phyloP scores from a whole-genome alignment of 2,329 filamentous ascomycete genomes.

The Dryadomyces quercivorus region DNA sequence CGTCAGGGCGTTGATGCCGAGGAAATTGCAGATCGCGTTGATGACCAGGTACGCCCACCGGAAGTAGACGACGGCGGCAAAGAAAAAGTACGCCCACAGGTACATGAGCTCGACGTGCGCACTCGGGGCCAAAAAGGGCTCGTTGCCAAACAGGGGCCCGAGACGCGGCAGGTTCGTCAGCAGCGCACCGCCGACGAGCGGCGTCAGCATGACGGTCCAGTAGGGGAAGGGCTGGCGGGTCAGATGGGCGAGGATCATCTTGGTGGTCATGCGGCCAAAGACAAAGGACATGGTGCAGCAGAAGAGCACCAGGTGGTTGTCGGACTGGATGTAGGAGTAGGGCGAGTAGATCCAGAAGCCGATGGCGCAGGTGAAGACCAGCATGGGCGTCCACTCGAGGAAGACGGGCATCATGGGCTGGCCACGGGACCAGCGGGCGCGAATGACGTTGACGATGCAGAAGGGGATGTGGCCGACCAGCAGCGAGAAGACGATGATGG shows the following conservation, averaged over 20 bases:
- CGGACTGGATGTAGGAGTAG: constrained; percentile 64
- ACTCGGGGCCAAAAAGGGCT: constrained; percentile 40
- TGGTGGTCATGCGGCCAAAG: constrained; percentile 95
- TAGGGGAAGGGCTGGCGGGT: constrained; percentile 90
- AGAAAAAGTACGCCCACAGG: constrained; percentile 71
- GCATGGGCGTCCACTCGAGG: constrained; percentile 87
- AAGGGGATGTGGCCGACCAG: constrained; percentile 70
- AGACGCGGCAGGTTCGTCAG: constrained; percentile 72
- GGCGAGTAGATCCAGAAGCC: constrained; percentile 83
- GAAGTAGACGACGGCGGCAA: constrained; percentile 77
- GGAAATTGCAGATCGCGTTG: constrained; percentile 77
- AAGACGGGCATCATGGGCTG: constrained; percentile 74
- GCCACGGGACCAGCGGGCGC: constrained; percentile 58
- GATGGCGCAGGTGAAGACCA: constrained; percentile 63
- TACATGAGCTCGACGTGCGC: constrained; percentile 63
- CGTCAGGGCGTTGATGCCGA: constrained; percentile 90
- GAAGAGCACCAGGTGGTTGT: constrained; percentile 86
- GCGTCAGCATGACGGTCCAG: constrained; percentile 86
- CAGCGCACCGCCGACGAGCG: constrained; percentile 73
- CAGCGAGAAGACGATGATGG: constrained; percentile 53
- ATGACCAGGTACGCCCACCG: constrained; percentile 89
- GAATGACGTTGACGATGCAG: constrained; percentile 75
- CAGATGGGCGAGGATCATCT: constrained; percentile 94
- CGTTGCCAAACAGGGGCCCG: constrained; percentile 34
- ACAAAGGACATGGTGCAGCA: constrained; percentile 93